Base-by-base conservation (phyloP, 306 rosid genomes). In the Macrotyloma uniflorum region DNA sequence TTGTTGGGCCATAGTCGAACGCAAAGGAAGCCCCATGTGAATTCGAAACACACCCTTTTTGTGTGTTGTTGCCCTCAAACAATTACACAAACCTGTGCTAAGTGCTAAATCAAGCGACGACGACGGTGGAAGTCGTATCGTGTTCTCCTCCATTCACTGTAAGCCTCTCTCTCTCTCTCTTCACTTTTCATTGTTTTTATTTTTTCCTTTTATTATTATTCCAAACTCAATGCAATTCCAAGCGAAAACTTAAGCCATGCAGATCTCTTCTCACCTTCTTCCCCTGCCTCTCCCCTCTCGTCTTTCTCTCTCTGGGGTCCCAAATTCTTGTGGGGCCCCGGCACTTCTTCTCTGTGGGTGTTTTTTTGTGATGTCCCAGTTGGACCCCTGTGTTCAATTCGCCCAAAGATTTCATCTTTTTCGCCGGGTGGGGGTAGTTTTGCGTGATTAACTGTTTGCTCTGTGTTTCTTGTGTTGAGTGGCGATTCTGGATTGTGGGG, bases 121-220 rank as follows among this genome's bases (percentile, higher is more conserved):
- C 89, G 89, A 67, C 87, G 89, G 85, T 64, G 86, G 89, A 86
- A 76, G 89, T 86, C 89, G 89, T 86, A 86, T 86, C 86, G 89
- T 83, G 83, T 80, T 83, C 77, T 81, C 85, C 76, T 76, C 80
- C 83, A 22, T 79, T 81, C 80, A 76, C 89, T 79, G 86, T 86
- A 65, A 86, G 82, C 65, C 61, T 1, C 67, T 53, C 54, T 78
- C 84, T 64, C 67, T 81, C 51, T 72, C 64, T 78, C 75, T 50
- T 68, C 42, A 75, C 55, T 43, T 55, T 38, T 69, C 43, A 61
- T 74, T 24, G 30, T 57, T 50, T 59, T 58, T 30, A 43, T 49
- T 66, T 58, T 53, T 40, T 19, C 13, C 43, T 28, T 10, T 42
- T 42, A 35, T 32, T 14, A 62, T 57, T 64, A 70, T 79, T 85